Percentiles rank a stretch among this genome's conserved stretches.
phyloP scores from a whole-genome alignment of 345 rosid species.

The Schrenkiella parvula region DNA sequence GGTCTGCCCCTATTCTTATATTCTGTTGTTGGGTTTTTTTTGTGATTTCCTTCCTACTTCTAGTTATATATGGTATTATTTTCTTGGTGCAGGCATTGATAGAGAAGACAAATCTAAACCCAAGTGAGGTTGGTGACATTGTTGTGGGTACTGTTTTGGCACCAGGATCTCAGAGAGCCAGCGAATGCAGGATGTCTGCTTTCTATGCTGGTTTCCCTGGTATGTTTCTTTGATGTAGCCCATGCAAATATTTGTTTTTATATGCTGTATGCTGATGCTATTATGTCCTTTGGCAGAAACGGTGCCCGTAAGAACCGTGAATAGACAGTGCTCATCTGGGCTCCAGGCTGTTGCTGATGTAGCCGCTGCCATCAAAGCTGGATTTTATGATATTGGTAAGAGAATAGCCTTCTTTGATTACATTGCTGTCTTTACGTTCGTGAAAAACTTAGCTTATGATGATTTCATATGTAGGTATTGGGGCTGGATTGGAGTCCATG shows the following conservation, averaged over 20 bases:
- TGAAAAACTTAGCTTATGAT: background rate
- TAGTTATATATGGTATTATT: background rate
- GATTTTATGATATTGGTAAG: constrained; percentile 93
- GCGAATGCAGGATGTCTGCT: constrained; percentile 99
- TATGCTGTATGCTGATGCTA: background rate
- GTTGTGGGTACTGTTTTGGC: constrained; percentile 98
- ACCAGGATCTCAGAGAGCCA: constrained; percentile 94
- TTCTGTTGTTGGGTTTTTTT: background rate
- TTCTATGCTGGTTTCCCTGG: constrained; percentile 99
- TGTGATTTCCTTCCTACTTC: background rate
- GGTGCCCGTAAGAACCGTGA: constrained; percentile 89
- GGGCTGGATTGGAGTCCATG: constrained; percentile 98
- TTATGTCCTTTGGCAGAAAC: constrained; percentile 50
- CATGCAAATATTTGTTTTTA: background rate
- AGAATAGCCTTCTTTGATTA: background rate
- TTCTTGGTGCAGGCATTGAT: constrained; percentile 62
- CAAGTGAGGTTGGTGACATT: constrained; percentile 96
- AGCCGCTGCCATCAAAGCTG: constrained; percentile 96
- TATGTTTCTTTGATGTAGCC: constrained; percentile 17
- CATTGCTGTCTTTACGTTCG: background rate
- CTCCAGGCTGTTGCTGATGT: constrained; percentile 99
- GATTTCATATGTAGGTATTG: constrained; percentile 58
- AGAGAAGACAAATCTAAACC: constrained; percentile 78
- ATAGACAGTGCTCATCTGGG: constrained; percentile 97
- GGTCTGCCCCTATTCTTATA: constrained; percentile 37